Evolutionary conservation across 495 filamentous ascomycete species (phyloP), one percentile per base, ranked within the genome.

Genomic region (Penicillium fimorum): DNA sequence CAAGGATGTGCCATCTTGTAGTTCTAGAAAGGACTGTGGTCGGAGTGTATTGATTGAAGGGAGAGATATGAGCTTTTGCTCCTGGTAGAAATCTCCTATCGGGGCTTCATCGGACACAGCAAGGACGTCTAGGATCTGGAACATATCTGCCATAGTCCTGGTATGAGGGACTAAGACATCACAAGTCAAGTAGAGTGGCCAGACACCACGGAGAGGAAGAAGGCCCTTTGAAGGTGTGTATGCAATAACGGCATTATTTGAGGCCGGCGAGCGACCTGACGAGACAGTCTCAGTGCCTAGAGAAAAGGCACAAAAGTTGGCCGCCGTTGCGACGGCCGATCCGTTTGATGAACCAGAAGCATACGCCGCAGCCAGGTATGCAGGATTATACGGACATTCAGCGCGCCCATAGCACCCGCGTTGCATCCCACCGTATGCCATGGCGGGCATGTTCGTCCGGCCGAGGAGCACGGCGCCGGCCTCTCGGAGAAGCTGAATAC

Each of bases 401-500:
- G 69, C 71, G 15, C 69, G 67, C 5, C 71, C 71, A 43, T 70
- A 74, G 24, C 57, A 59, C n/a, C 71, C 71, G 12, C 69, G 69
- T 53, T 74, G 71, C 71, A 74, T 74, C 2, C 69, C 71, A n/a
- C 71, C 71, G 35, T 72, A 72, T 10, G 71, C 71, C 71, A 74
- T 74, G n/a, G 71, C 67, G 17, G 71, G 71, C 71, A 74, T 74
- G 45, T 74, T 74, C 7, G 71, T 74, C 10, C 67, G 62, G 25
- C 87, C 87, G 5, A 91, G 65, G 12, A 91, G 74, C 10, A 90
- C 70, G 5, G 86, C 87, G 7, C 87, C 87, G 5, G 82, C 81
- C 50, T 80, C 66, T 24, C 86, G 79, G 30, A 89, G 78, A 49
- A 73, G 64, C 17, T 68, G 56, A 1, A 90, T 81, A 11, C 89